Percentiles rank a stretch among this genome's conserved stretches.
Conservation (phyloP, 352 stramenopile genomes). For the Pythium vanterpoolii region DNA sequence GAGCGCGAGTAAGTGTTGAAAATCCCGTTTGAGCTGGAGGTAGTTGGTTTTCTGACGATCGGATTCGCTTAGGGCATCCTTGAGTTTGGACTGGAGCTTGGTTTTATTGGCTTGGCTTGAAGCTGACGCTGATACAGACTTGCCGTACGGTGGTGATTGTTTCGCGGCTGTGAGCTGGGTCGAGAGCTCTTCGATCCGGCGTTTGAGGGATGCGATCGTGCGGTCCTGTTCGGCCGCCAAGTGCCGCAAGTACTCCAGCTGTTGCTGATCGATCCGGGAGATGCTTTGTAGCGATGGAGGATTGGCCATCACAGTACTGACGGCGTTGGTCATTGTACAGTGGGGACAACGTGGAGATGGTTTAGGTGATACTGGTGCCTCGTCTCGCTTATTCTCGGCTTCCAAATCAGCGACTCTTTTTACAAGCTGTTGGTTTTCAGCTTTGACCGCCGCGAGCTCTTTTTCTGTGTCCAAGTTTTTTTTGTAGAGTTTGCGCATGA, state of each 20-base stretch:
- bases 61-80: slow-evolving; percentile 40
- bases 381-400: not conserved
- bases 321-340: not conserved
- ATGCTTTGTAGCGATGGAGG: slow-evolving; percentile 29
- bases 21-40: slow-evolving; percentile 44
- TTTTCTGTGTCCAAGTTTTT: slow-evolving; percentile 47
- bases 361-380: not conserved
- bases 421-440: slow-evolving; percentile 22
- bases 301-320: slow-evolving; percentile 4
- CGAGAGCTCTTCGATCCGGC: slow-evolving; percentile 41
- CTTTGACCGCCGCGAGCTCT: slow-evolving; percentile 22
- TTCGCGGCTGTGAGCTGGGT: slow-evolving; percentile 16
- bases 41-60: slow-evolving; percentile 43
- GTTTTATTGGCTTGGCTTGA: slow-evolving; percentile 22
- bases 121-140: not conserved
- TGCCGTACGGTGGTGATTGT: not conserved
- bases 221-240: slow-evolving; percentile 50
- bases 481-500: slow-evolving; percentile 59
- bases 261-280: slow-evolving; percentile 36
- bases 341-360: not conserved
- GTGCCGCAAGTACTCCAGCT: slow-evolving; percentile 44
- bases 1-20: slow-evolving; percentile 38
- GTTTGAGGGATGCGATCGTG: slow-evolving; percentile 41
- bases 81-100: slow-evolving; percentile 33
- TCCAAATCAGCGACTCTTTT: slow-evolving; percentile 24